These are phyloP conservation scores for Coemansia sp. DNA, from an alignment of 371 early-diverging fungal genomes.

Conservation along the genomic window DNA sequence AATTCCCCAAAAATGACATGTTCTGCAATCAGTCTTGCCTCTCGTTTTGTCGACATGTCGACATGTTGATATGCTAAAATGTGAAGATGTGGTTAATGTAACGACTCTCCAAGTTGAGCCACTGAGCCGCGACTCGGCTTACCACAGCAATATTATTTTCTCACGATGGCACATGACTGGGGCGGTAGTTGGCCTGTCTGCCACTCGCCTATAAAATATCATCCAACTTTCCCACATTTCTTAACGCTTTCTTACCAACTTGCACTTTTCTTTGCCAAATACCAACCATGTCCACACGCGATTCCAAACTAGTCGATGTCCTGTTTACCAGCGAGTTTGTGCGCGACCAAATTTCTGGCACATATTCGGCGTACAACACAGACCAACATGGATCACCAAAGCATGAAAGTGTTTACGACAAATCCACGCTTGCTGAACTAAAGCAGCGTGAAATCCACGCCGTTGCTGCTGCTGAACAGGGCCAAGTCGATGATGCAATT, in stretches of 20 bases:
- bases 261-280: too few species aligned
- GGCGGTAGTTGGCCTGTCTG: background rate
- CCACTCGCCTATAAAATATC: background rate
- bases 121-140: too few species aligned
- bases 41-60: too few species aligned
- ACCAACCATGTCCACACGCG: slow-evolving; percentile 1
- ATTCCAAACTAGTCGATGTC: slow-evolving; percentile 36
- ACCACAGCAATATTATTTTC: background rate
- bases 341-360: slow-evolving; percentile 41
- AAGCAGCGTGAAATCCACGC: slow-evolving; percentile 58
- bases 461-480: slow-evolving; percentile 55
- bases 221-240: background rate
- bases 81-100: too few species aligned
- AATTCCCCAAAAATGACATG: too few species aligned
- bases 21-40: too few species aligned
- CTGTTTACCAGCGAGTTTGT: slow-evolving; percentile 42
- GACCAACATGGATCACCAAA: background rate
- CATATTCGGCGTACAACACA: background rate
- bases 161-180: background rate
- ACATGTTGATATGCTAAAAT: too few species aligned
- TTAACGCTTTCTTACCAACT: too few species aligned
- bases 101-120: too few species aligned
- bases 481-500: slow-evolving; percentile 57
- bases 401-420: background rate
- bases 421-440: slow-evolving; percentile 47